Evolutionary conservation across 805 yeast species (phyloP).

Genomic region (Kuraishia ogatae): DNA sequence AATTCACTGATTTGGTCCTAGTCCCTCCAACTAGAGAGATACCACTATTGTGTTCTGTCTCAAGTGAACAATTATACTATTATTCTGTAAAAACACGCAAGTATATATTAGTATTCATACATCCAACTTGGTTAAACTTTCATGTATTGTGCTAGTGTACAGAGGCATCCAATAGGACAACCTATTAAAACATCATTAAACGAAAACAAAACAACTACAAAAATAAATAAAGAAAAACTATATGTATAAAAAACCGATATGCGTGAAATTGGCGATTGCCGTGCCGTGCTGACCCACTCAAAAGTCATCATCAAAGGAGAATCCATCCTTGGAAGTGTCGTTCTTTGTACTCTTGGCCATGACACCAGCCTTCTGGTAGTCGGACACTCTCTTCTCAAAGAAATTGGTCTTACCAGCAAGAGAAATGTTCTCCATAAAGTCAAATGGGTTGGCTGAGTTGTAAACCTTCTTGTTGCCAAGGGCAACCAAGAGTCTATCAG

Average conservation of each 20-base stretch:
- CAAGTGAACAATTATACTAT: no score
- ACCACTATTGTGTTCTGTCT: no score
- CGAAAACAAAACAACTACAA: constrained; percentile 3
- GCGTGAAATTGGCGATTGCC: neutral
- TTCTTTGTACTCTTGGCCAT: constrained; percentile 66
- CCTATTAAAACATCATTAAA: constrained; percentile 1
- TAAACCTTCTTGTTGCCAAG: constrained; percentile 85
- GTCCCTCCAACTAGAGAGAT: no score
- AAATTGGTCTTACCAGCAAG: constrained; percentile 98
- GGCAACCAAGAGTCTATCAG: constrained; percentile 88
- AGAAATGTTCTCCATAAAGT: constrained; percentile 98
- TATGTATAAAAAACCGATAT: neutral
- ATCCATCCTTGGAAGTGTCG: constrained; percentile 40
- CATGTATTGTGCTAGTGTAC: neutral
- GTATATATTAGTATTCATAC: no score
- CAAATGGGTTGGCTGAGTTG: constrained; percentile 91
- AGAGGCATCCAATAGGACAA: neutral
- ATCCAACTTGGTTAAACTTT: neutral
- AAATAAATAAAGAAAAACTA: neutral
- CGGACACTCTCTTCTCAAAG: constrained; percentile 98
- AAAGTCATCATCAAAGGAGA: constrained; percentile 91
- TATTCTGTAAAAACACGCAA: no score
- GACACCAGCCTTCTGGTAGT: constrained; percentile 98
- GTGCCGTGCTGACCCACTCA: constrained; percentile 26
- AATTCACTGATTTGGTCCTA: no score